A percentile compares a stretch with the other conserved stretches of the same genome.
Evolutionary conservation across 208 protist species (phyloP).

Genomic region (Trypanosomatidae sp.): DNA sequence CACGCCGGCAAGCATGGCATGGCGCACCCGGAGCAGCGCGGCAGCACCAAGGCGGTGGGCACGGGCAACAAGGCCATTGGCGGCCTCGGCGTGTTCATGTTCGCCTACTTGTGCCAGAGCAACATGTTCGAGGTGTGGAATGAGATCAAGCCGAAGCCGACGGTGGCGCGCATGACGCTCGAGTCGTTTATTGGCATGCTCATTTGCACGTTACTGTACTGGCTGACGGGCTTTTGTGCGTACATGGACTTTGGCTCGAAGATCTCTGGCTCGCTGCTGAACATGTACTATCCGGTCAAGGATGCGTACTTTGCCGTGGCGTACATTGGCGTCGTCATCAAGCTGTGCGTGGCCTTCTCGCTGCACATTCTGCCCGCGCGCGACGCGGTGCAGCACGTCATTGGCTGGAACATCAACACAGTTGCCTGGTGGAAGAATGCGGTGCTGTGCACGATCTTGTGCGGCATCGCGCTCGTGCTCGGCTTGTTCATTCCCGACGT

Average conservation of each 20-base stretch:
- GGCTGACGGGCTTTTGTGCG: slow-evolving; percentile 52
- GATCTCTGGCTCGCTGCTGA: slow-evolving; percentile 31
- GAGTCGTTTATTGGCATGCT: slow-evolving; percentile 37
- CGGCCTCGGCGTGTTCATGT: slow-evolving; percentile 34
- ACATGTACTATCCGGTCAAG: slow-evolving; percentile 31
- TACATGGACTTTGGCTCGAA: slow-evolving; percentile 45
- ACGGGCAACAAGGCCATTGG: slow-evolving; percentile 12
- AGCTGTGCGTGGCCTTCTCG: slow-evolving; percentile 58
- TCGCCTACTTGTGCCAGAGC: slow-evolving; percentile 40
- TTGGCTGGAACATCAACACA: slow-evolving; percentile 35
- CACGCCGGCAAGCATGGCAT: slow-evolving; percentile 24
- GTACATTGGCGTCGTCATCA: slow-evolving; percentile 51
- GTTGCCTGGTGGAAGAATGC: slow-evolving; percentile 39
- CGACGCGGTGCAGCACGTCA: slow-evolving; percentile 39
- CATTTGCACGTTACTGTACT: slow-evolving; percentile 60
- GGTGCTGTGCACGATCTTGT: slow-evolving; percentile 19
- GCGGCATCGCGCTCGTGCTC: slow-evolving; percentile 22
- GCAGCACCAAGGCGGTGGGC: slow-evolving; percentile 3
- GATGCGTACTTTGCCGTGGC: slow-evolving; percentile 48
- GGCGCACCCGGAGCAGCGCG: slow-evolving; percentile 2
- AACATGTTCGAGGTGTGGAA: slow-evolving; percentile 26
- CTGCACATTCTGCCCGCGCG: slow-evolving; percentile 52
- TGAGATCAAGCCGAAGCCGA: slow-evolving; percentile 21
- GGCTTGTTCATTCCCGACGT: slow-evolving; percentile 67
- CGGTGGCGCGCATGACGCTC: slow-evolving; percentile 19